Percentiles rank a stretch among this genome's conserved stretches.
These are phyloP conservation scores for Nicotiana undulata DNA, from an alignment of 257 asterid species.

Conservation along the genomic window DNA sequence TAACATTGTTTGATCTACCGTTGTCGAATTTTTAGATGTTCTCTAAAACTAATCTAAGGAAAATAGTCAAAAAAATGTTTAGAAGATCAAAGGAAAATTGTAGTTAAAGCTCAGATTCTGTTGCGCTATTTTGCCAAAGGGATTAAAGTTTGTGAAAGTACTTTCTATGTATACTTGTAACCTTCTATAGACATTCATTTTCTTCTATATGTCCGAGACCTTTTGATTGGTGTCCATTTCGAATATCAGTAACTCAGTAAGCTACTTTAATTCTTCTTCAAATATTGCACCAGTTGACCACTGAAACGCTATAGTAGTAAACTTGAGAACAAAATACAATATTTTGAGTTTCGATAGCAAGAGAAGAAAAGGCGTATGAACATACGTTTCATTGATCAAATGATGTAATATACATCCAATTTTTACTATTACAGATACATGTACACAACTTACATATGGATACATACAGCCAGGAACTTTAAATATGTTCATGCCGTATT, in stretches of 20 bases:
- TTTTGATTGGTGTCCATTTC: neutral
- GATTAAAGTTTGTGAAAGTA: neutral
- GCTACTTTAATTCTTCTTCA: neutral
- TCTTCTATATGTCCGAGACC: neutral
- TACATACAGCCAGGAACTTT: conserved; percentile 5
- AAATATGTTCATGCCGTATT: neutral
- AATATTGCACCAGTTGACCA: neutral
- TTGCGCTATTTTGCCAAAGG: neutral
- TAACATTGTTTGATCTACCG: too few relatives aligned
- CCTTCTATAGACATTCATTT: neutral
- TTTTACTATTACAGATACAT: conserved; percentile 10
- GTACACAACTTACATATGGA: conserved; percentile 13
- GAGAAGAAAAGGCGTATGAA: neutral
- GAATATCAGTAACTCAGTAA: neutral
- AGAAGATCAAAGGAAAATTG: too few relatives aligned
- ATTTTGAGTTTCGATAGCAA: neutral
- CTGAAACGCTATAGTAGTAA: neutral
- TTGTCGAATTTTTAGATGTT: too few relatives aligned
- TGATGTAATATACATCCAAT: conserved; percentile 10
- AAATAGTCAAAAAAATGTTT: too few relatives aligned
- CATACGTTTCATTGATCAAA: conserved; percentile 6
- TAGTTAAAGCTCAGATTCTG: neutral
- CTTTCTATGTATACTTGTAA: neutral
- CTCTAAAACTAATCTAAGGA: too few relatives aligned
- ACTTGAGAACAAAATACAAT: neutral